A percentile compares a stretch with the other conserved stretches of the same genome.
phyloP scores from a whole-genome alignment of 1,284 basidiomycete genomes.

The Erythrobasidium hasegawianum region DNA sequence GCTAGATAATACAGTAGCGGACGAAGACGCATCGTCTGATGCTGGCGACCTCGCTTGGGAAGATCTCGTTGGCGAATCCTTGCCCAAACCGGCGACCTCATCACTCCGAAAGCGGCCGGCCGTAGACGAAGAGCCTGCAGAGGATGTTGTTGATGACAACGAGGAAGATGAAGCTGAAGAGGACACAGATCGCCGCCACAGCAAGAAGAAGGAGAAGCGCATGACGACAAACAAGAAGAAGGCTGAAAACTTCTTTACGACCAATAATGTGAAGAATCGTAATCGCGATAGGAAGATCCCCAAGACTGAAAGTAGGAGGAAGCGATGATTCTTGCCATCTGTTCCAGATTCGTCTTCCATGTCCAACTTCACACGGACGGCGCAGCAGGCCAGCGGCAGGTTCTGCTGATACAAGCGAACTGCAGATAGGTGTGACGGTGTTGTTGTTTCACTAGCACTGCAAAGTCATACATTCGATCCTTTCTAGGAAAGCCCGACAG shows the following conservation, averaged over 20 bases:
- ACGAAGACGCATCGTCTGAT: conserved; percentile 39
- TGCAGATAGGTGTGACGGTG: too few species aligned
- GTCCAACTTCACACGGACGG: too few species aligned
- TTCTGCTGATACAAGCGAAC: too few species aligned
- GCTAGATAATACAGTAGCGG: conserved; percentile 8
- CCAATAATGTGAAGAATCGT: conserved; percentile 46
- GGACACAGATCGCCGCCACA: conserved; percentile 15
- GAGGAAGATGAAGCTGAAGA: background rate
- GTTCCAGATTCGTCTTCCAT: background rate
- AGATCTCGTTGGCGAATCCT: conserved; percentile 29
- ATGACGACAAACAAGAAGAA: conserved; percentile 94
- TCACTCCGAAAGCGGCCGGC: conserved; percentile 39
- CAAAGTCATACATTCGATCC: too few species aligned
- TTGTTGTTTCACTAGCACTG: too few species aligned
- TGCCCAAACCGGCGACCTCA: conserved; percentile 31
- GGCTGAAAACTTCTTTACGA: conserved; percentile 79
- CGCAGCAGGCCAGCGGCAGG: too few species aligned
- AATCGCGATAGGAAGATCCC: conserved; percentile 28
- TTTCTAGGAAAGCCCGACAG: too few species aligned
- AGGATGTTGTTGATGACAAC: conserved; percentile 34
- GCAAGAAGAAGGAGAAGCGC: conserved; percentile 60
- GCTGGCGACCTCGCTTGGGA: conserved; percentile 34
- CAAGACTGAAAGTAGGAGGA: conserved; percentile 12
- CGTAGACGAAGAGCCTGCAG: conserved; percentile 42
- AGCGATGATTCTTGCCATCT: conserved; percentile 5